Evolutionary conservation across 2,329 filamentous ascomycete species (phyloP).

Genomic region (Monilinia fructigena): DNA sequence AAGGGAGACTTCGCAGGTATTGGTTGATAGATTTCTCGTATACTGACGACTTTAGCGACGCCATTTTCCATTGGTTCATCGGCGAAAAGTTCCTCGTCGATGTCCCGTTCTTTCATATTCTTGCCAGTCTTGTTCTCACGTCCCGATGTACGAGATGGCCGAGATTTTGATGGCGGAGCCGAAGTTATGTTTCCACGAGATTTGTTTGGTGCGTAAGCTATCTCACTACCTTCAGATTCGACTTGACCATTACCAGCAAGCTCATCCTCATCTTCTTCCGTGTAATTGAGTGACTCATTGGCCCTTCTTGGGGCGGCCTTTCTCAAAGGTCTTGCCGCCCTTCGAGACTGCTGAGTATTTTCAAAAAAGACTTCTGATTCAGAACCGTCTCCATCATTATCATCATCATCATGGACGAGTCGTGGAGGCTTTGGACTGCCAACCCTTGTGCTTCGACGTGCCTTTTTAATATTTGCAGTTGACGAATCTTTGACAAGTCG

Average conservation of each 20-base stretch:
- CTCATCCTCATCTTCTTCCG: conserved; percentile 33
- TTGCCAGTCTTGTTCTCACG: conserved; percentile 37
- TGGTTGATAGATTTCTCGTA: conserved; percentile 72
- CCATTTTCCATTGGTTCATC: conserved; percentile 48
- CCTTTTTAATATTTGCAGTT: conserved; percentile 26
- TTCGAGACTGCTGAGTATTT: conserved; percentile 20
- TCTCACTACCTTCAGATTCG: conserved; percentile 49
- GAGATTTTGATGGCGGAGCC: neutral
- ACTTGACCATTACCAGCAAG: conserved; percentile 28
- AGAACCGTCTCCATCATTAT: conserved; percentile 23
- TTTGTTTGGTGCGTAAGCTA: conserved; percentile 50
- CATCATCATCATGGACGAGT: conserved; percentile 22
- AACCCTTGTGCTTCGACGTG: conserved; percentile 29
- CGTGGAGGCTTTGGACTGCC: conserved; percentile 27
- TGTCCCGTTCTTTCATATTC: conserved; percentile 49
- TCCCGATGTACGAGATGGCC: conserved; percentile 40
- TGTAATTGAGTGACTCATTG: conserved; percentile 13
- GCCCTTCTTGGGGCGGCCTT: conserved; percentile 25
- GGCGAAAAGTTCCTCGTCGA: conserved; percentile 51
- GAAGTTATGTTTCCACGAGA: conserved; percentile 4
- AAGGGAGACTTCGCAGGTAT: conserved; percentile 65
- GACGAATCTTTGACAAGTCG: conserved; percentile 31
- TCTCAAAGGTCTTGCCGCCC: conserved; percentile 26
- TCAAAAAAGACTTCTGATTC: conserved; percentile 8
- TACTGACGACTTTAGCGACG: conserved; percentile 57